Evolutionary conservation across 2,329 filamentous ascomycete genomes (phyloP), one percentile per base, ranked within the genome.

Genomic region (Phyllosticta paracitricarpa): DNA sequence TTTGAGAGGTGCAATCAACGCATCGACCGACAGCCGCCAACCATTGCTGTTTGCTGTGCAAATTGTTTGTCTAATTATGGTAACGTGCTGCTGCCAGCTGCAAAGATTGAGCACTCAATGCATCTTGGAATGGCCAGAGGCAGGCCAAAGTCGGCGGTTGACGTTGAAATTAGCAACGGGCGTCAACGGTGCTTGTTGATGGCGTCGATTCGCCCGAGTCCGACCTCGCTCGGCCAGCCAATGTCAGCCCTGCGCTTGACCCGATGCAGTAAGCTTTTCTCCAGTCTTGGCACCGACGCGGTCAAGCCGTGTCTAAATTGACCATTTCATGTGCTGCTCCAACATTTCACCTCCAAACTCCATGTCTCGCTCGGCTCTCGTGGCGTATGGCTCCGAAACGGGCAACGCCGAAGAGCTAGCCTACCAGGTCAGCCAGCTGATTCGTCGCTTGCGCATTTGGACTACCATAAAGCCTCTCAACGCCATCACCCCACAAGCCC

Each of bases 311-410:
- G 6, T n/a, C n/a, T n/a, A 14, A n/a, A n/a, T 48, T 17, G 40
- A 48, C 40, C 40, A 48, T 48, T 30, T 6, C 33, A 14, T 40
- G 5, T 40, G 3, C 40, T n/a, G 40, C 40, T n/a, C 40, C n/a
- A 3, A 7, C 6, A n/a, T n/a, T 48, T 12, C 40, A 48, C 7
- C 40, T n/a, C 40, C 40, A 48, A n/a, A 48, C 58, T 22, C 24
- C 51, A 61, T 61, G 59, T 30, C 51, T 26, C 62, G 54, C 55
- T 63, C 62, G 52, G 84, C 82, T 58, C 82, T 96, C 66, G 81
- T 99, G 62, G 81, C 96, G 35, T 99, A 96, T 76, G 94, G 91
- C 61, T 95, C 93, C 51, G 94, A 99, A 78, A 97, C 92, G 24
- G 94, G 94, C 61, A 97, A 94, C 70, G 88, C 91, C 60, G 89